Evolutionary conservation across 1,139 yeast species (phyloP), one percentile per base, ranked within the genome.

Genomic region (Hyphopichia wangnamkhiaoensis): DNA sequence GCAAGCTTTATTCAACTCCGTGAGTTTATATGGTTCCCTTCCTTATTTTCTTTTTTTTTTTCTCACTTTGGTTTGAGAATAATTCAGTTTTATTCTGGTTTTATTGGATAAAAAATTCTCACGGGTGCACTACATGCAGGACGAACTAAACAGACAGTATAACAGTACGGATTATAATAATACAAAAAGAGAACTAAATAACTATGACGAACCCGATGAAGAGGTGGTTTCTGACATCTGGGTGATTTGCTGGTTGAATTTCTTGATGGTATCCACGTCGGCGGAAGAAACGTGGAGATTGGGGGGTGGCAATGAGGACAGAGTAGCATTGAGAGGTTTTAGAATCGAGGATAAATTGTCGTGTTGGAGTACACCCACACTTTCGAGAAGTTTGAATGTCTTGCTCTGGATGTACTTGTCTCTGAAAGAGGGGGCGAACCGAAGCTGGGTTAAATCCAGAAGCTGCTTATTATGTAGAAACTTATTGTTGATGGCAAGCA

Each of bases 401-500:
- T 63, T 62, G 17, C 61, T 61, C 20, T 56, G 56, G 8, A 63
- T 53, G 39, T 65, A 66, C 16, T 42, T 47, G 36, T 66, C 72
- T 37, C 72, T 45, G 14, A 49, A 42, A 29, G 48, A 48, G 2
- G 67, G 66, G 14, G 46, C 40, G 38, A 62, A 61, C 16, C 50
- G 44, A 7, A 50, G 38, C 20, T 52, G 44, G 16, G 40, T 39
- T 25, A 54, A 35, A 12, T 53, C 51, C 15, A 37, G 46, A 26
- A 45, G 45, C 34, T 31, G 36, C 4, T 39, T 33, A 28, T 43
- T 43, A 32, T 53, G 47, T 9, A 56, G 54, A 35, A 74, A 50
- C 41, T 68, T 62, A n/a, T 47, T 49, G 41, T 65, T 65, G 7
- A 76, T 49, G 14, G 51, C 54, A 13, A 59, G 56, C 1, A 71